Conservation (phyloP, 225 moss, liverwort and hornwort species). For the Sphagnum tenellum region DNA sequence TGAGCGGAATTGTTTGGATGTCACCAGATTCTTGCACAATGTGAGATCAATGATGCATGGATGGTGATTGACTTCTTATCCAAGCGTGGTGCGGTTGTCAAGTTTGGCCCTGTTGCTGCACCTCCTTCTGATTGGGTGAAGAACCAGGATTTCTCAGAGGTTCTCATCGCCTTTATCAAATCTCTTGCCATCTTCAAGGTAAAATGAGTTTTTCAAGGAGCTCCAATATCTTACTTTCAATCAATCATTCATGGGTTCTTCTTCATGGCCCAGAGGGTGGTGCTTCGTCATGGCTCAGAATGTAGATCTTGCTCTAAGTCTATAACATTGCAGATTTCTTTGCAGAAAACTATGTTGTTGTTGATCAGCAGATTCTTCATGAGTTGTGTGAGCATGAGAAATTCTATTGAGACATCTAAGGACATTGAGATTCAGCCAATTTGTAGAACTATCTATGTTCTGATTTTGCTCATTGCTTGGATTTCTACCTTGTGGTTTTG, state of each 20-base stretch:
- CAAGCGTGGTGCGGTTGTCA: slow-evolving; percentile 15
- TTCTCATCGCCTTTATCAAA: slow-evolving; percentile 9
- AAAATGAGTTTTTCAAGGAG: too few relatives aligned
- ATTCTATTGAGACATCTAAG: too few relatives aligned
- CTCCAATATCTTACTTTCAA: too few relatives aligned
- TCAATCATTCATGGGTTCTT: too few relatives aligned
- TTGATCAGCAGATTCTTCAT: too few relatives aligned
- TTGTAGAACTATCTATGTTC: neutral
- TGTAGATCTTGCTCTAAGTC: too few relatives aligned
- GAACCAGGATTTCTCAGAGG: slow-evolving; percentile 7
- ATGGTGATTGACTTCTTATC: slow-evolving; percentile 10
- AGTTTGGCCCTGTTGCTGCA: slow-evolving; percentile 12
- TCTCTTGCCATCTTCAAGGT: slow-evolving; percentile 18
- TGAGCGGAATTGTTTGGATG: neutral
- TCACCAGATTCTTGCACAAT: neutral
- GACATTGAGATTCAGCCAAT: too few relatives aligned
- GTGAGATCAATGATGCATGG: slow-evolving; percentile 11
- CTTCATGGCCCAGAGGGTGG: too few relatives aligned
- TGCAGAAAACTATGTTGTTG: too few relatives aligned
- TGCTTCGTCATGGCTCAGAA: too few relatives aligned
- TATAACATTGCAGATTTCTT: too few relatives aligned
- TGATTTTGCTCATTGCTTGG: neutral
- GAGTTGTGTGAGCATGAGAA: too few relatives aligned
- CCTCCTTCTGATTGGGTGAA: slow-evolving; percentile 8
- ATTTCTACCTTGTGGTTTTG: neutral